Evolutionary conservation across 2,329 filamentous ascomycete genomes (phyloP).

Genomic region (Aspergillus puulaauensis): DNA sequence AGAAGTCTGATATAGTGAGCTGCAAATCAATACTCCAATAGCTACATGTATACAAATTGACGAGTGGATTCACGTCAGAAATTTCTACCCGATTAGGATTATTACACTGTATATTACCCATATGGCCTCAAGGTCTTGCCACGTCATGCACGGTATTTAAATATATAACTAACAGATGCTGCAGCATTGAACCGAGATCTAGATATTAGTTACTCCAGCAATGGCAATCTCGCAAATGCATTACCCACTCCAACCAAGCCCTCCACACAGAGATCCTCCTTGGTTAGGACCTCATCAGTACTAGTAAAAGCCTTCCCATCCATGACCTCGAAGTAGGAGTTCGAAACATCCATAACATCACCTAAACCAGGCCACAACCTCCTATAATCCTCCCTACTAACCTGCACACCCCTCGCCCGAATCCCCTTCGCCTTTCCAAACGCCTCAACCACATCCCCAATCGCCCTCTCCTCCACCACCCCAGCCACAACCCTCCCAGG

Average conservation of each 20-base stretch:
- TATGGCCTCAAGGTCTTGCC: too few species aligned
- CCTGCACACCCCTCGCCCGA: constrained; percentile 22
- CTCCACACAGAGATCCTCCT: not conserved
- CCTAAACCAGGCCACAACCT: constrained; percentile 32
- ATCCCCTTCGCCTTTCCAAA: not conserved
- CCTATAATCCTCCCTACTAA: constrained; percentile 26
- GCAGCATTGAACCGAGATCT: too few species aligned
- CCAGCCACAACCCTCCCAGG: not conserved
- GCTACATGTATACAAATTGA: too few species aligned
- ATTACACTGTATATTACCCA: too few species aligned
- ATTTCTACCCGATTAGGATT: too few species aligned
- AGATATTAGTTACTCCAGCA: not conserved
- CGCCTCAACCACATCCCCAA: not conserved
- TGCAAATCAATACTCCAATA: too few species aligned
- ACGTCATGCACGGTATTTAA: too few species aligned
- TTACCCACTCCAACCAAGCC: constrained; percentile 1
- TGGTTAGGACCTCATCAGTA: not conserved
- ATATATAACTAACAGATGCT: too few species aligned
- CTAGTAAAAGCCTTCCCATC: not conserved
- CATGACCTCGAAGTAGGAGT: not conserved
- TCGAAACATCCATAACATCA: constrained; percentile 24
- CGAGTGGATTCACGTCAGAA: too few species aligned
- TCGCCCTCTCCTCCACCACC: not conserved
- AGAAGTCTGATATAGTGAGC: too few species aligned
- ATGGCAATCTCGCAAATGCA: not conserved